Percentiles rank a stretch among this genome's conserved stretches.
phyloP scores from a whole-genome alignment of 2,329 filamentous ascomycete genomes.

The Emergomyces pasteurianus region DNA sequence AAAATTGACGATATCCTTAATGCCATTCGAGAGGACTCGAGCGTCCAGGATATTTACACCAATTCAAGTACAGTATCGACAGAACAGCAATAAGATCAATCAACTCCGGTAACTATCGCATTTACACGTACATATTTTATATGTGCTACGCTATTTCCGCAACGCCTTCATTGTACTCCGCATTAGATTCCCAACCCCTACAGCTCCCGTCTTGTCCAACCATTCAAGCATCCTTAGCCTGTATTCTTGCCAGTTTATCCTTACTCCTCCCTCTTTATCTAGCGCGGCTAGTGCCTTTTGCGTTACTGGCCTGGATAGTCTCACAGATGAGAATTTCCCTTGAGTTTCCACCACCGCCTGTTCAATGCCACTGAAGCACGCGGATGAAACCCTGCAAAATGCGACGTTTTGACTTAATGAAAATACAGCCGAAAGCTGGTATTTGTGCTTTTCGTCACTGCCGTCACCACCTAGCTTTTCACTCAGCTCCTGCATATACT shows the following conservation, averaged over 20 bases:
- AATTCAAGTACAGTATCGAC: conserved; percentile 37
- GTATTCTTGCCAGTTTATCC: conserved; percentile 61
- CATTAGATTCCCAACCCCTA: conserved; percentile 59
- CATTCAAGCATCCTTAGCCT: conserved; percentile 58
- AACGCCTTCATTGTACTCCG: conserved; percentile 71
- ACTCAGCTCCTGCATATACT: conserved; percentile 31
- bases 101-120: not conserved
- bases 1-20: conserved; percentile 48
- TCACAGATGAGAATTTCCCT: conserved; percentile 14
- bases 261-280: conserved; percentile 52
- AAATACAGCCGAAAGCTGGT: conserved; percentile 31
- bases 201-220: conserved; percentile 51
- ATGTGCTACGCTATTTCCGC: conserved; percentile 35
- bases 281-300: conserved; percentile 53
- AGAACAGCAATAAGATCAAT: not conserved
- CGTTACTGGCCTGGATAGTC: conserved; percentile 48
- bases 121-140: conserved; percentile 12
- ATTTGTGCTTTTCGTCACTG: conserved; percentile 16
- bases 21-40: conserved; percentile 49
- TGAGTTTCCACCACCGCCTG: conserved; percentile 27
- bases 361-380: conserved; percentile 38
- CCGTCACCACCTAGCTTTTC: conserved; percentile 16
- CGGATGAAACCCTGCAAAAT: conserved; percentile 34
- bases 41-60: conserved; percentile 67
- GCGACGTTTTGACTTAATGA: conserved; percentile 37